phyloP scores from a whole-genome alignment of 305 asterid species.

The Ajuga reptans region DNA sequence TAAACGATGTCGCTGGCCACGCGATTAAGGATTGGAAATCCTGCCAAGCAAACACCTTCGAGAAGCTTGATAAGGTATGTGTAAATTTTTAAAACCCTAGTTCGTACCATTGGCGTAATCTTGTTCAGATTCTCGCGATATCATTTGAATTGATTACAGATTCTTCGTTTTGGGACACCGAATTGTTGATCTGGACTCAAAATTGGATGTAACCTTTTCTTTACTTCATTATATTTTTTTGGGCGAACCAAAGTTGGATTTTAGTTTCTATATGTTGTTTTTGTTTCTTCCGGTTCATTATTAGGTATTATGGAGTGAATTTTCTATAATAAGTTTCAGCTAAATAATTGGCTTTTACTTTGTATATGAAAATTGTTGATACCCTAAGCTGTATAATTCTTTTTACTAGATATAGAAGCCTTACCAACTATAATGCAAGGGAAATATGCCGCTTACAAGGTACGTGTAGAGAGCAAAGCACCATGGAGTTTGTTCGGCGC shows the following conservation, averaged over 20 bases:
- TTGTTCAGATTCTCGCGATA: neutral
- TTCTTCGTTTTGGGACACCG: neutral
- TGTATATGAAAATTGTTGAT: neutral
- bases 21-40: constrained; percentile 78
- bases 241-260: neutral
- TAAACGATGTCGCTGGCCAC: constrained; percentile 63
- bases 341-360: neutral
- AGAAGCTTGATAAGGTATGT: constrained; percentile 80
- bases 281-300: no score
- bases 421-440: constrained; percentile 48
- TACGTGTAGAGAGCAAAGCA: constrained; percentile 6
- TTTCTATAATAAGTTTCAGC: neutral
- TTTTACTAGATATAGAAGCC: constrained; percentile 43
- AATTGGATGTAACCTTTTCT: neutral
- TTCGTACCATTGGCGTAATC: neutral
- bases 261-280: neutral
- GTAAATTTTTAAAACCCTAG: constrained; percentile 27
- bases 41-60: constrained; percentile 83
- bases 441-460: constrained; percentile 50
- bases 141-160: constrained; percentile 2
- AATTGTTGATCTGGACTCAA: neutral
- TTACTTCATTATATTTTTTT: neutral
- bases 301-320: neutral
- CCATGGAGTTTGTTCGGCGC: neutral
- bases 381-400: neutral